Conservation (phyloP, 768 basidiomycete genomes). For the Auricularia auricula-judae region DNA sequence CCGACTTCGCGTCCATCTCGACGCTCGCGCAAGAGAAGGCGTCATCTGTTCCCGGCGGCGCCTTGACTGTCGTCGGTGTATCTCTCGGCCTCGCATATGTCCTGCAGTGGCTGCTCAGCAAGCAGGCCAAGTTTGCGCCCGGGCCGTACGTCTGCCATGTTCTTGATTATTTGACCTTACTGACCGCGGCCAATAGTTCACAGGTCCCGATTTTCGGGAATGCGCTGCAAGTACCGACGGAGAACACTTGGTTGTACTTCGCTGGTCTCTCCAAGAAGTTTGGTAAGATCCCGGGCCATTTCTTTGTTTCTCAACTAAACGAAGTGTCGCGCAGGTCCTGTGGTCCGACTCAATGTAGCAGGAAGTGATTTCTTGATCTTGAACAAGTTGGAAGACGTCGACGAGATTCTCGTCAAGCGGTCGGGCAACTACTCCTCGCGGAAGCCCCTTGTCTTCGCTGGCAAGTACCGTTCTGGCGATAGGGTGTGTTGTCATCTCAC, state of each 20-base stretch:
- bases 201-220: slow-evolving; percentile 5
- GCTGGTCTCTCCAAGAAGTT: slow-evolving; percentile 5
- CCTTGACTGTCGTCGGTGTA: neutral
- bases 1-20: neutral
- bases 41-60: neutral
- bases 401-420: slow-evolving; percentile 7
- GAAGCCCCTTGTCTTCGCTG: slow-evolving; percentile 11
- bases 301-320: too few species aligned
- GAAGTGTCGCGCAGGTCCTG: slow-evolving; percentile 1
- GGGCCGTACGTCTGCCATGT: neutral
- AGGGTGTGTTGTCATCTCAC: neutral
- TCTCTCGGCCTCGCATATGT: neutral
- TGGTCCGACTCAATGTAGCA: slow-evolving; percentile 3
- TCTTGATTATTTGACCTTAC: neutral
- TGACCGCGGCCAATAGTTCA: neutral
- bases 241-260: slow-evolving; percentile 10
- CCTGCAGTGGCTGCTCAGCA: neutral
- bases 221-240: slow-evolving; percentile 6
- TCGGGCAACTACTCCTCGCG: slow-evolving; percentile 9
- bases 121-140: neutral
- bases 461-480: slow-evolving; percentile 11
- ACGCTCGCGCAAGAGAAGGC: neutral
- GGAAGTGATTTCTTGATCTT: slow-evolving; percentile 8
- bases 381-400: slow-evolving; percentile 5
- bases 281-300: neutral